These are phyloP conservation scores for Capsicum rhomboideum DNA, from an alignment of 257 asterid genomes.

Conservation along the genomic window DNA sequence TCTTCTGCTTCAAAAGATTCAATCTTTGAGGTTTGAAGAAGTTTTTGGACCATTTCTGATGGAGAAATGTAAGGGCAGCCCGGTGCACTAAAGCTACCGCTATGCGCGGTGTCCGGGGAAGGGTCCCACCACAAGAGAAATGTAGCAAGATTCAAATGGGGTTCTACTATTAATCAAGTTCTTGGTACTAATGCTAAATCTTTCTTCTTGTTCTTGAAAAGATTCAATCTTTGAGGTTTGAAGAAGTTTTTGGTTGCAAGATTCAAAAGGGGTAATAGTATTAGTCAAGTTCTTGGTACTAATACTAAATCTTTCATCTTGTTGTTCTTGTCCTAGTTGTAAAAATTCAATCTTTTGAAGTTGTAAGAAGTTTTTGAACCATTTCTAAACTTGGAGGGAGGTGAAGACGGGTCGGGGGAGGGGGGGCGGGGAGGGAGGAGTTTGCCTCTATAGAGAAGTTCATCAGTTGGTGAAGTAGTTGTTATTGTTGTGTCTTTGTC, in stretches of 20 bases:
- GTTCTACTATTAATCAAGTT: not conserved
- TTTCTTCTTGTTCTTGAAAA: constrained; percentile 2
- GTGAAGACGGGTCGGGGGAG: no score
- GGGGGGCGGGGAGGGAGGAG: constrained; percentile 98
- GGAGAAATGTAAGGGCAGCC: no score
- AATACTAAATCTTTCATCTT: not conserved
- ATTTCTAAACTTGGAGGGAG: constrained; percentile 57
- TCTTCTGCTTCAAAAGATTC: constrained; percentile 5
- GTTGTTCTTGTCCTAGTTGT: not conserved
- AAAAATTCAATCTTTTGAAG: not conserved
- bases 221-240: constrained; percentile 9
- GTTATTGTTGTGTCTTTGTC: constrained; percentile 16
- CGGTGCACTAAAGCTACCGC: no score
- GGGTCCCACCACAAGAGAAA: no score
- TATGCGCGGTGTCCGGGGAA: no score
- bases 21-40: constrained; percentile 7
- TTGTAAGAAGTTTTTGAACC: constrained; percentile 38
- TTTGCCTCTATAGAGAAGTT: constrained; percentile 78
- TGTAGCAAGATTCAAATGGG: not conserved
- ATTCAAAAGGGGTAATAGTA: not conserved
- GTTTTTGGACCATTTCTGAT: no score
- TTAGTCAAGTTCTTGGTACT: not conserved
- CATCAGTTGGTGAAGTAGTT: constrained; percentile 60
- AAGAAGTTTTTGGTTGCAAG: constrained; percentile 2
- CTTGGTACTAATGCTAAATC: not conserved